Evolutionary conservation across 2,329 filamentous ascomycete genomes (phyloP), one percentile per base, ranked within the genome.

Genomic region (Coniosporium tulheliwenetii): DNA sequence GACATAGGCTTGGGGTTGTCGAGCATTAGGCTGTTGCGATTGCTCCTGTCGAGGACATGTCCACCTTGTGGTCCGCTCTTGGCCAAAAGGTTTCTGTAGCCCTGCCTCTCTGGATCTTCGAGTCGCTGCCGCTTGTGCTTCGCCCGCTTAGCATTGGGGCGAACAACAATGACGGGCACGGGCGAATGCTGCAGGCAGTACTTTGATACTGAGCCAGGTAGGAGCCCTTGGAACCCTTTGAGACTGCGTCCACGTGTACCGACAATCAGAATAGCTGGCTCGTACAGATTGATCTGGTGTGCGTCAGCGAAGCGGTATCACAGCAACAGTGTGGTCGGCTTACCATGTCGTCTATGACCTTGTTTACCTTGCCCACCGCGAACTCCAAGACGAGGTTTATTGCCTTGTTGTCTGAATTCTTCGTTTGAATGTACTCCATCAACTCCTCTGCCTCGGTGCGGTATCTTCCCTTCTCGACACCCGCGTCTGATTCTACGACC

Each of bases 111-210:
- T 5, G 84, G 79, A 50, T 94, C 85, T 41, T 81, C 77, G 39
- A 77, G 73, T 29, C 87, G 78, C 65, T 94, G 94, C 44, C 74
- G 72, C 62, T 91, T 93, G 65, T 93, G 93, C 63, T 91, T 91
- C 54, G 84, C 75, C 14, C 87, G 80, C 63, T 93, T 93, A 45
- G 83, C 81, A 30, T 81, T 82, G 31, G 87, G 86, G 3, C 87
- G 76, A 8, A 94, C 87, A 30, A 95, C 87, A 29, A 94, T 87
- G 7, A 94, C 87, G 1, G 87, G 87, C 1, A 95, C 84, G 0
- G 87, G 86, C 1, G 84, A 93, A 57, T 93, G 87, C 56, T 95
- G 87, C 10, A 94, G 70, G 53, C 87, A 94, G 62, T 94, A 95
- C 56, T 94, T 94, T 19, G 85, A 93, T 36, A 94, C 87, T 0